Evolutionary conservation across 495 filamentous ascomycete species (phyloP), one percentile per base, ranked within the genome.

Genomic region (Aspergillus diversus): DNA sequence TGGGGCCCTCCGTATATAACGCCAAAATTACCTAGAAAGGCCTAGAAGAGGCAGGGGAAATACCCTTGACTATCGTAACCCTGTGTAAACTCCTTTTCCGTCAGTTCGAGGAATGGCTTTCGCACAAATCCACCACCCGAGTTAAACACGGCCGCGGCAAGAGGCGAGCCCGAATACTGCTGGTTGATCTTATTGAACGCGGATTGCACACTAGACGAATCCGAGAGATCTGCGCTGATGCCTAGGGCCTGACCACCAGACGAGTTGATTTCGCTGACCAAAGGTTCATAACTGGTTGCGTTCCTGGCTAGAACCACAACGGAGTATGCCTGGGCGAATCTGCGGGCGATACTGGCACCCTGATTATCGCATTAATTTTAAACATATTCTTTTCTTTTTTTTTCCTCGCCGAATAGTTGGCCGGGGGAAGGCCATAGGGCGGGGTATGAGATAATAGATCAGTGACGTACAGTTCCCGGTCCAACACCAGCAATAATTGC

Each of bases 101-200:
- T 86, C 51, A 90, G 59, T 63, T 96, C 92, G 16, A 97, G 76
- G 69, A 97, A 96, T 3, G 92, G 90, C 78, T 94, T 95, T 42
- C 84, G 78, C 6, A 86, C 78, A 62, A 91, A 90, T 2, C 85
- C 82, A 33, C 84, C 88, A 4, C 83, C 83, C n/a, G 88, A 87
- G 70, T 97, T 97, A 72, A 91, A 97, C 5, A 98, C 77, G 0
- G 92, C 92, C 0, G 91, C 93, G 8, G 89, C 92, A 1, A 90
- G 74, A 33, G 83, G 52, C 0, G 71, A 65, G 31, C 63, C 69
- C 0, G 73, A 69, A 37, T 75, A 84, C 64, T 89, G 80, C 63
- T 86, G 75, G 49, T 82, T 77, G 69, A 95, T 90, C 62, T 84
- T 73, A 33, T 83, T 81, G 63, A 96, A 88, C n/a, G 92, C 90